Evolutionary conservation across 306 rosid genomes (phyloP).

Genomic region (Trifolium pratense): DNA sequence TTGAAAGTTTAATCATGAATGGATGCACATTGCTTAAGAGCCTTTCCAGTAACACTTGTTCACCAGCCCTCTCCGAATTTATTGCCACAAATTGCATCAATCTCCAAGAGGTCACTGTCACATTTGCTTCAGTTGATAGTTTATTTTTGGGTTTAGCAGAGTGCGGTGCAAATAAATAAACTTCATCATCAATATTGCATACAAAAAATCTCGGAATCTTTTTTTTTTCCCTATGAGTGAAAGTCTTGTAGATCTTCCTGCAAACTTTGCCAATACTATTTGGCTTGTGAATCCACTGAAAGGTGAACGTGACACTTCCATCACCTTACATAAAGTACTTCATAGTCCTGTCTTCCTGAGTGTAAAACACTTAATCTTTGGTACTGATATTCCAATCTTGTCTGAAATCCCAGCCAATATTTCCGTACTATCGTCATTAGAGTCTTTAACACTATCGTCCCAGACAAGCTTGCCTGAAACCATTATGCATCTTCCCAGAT

Average conservation of each 20-base stretch:
- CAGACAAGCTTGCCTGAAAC: conserved; percentile 13
- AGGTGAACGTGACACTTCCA: neutral
- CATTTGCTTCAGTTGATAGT: no score
- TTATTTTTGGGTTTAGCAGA: no score
- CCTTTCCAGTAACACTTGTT: conserved; percentile 5
- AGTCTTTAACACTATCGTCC: neutral
- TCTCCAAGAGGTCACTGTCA: no score
- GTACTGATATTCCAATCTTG: neutral
- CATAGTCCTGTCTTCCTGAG: neutral
- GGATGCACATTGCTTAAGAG: conserved; percentile 15
- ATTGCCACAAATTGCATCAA: no score
- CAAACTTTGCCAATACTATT: neutral
- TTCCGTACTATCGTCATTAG: neutral
- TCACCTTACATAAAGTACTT: neutral
- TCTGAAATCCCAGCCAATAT: conserved; percentile 28
- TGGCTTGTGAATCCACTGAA: neutral
- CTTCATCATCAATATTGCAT: conserved; percentile 14
- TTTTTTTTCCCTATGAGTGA: neutral
- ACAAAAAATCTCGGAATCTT: neutral
- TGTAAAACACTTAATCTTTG: neutral
- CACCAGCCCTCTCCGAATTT: neutral
- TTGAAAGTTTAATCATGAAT: fast-evolving
- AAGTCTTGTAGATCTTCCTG: conserved; percentile 2
- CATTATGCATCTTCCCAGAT: neutral
- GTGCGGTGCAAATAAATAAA: no score